Percentiles rank a stretch among this genome's conserved stretches.
These are phyloP conservation scores for Camellia lanceoleosa DNA, from an alignment of 148 eudicot species.

Conservation along the genomic window DNA sequence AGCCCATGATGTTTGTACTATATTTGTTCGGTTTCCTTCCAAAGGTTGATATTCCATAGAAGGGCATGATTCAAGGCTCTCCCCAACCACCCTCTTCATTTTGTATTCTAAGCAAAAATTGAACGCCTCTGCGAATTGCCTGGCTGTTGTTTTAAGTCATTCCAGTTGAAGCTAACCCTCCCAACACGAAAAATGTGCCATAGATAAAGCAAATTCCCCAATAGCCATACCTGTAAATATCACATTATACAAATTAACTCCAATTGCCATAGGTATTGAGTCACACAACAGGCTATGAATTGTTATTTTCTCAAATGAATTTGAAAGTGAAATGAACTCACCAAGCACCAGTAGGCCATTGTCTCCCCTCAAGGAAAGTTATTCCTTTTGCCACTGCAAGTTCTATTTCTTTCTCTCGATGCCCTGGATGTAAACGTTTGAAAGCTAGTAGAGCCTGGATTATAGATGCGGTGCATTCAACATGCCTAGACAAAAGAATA, in stretches of 20 bases:
- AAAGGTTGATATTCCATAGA: slow-evolving; percentile 26
- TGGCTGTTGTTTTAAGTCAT: slow-evolving; percentile 28
- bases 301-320: neutral
- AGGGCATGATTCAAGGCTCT: slow-evolving; percentile 29
- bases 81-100: slow-evolving; percentile 46
- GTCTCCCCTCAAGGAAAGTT: slow-evolving; percentile 24
- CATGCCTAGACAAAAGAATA: slow-evolving; percentile 22
- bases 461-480: slow-evolving; percentile 33
- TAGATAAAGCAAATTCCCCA: slow-evolving; percentile 42
- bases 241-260: neutral
- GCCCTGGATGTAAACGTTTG: slow-evolving; percentile 28
- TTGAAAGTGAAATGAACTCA: neutral
- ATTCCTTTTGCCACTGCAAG: slow-evolving; percentile 24
- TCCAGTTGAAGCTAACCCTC: slow-evolving; percentile 30
- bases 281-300: too few species aligned
- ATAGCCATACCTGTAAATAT: slow-evolving; percentile 31
- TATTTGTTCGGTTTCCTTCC: slow-evolving; percentile 26
- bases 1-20: slow-evolving; percentile 37
- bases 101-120: slow-evolving; percentile 22
- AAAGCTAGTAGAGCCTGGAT: slow-evolving; percentile 30
- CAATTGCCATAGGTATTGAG: too few species aligned
- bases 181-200: slow-evolving; percentile 30
- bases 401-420: slow-evolving; percentile 35
- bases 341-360: slow-evolving; percentile 38
- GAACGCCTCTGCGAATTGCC: slow-evolving; percentile 31